Conservation (phyloP, 108 stramenopile genomes). For the Chaetoceros muelleri region DNA sequence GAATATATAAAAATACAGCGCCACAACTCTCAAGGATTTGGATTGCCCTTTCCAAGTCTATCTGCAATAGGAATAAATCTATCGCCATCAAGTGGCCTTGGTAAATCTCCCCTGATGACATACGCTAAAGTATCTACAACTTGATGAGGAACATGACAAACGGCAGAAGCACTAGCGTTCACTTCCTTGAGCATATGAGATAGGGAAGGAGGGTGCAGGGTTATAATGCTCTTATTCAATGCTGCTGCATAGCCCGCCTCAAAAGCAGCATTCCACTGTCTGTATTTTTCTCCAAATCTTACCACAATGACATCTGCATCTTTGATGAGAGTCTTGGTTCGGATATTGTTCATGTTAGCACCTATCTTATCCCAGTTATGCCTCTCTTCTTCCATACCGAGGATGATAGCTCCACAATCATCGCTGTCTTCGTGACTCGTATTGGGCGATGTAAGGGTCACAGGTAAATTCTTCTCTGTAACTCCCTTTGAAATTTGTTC, state of each 20-base stretch:
- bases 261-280: constrained; percentile 86
- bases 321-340: constrained; percentile 57
- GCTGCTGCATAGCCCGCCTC: constrained; percentile 81
- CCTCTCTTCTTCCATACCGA: constrained; percentile 74
- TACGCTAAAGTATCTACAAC: constrained; percentile 80
- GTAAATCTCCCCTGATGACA: constrained; percentile 65
- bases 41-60: constrained; percentile 75
- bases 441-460: constrained; percentile 57
- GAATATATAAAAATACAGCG: too few species aligned
- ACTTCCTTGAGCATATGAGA: constrained; percentile 89
- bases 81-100: constrained; percentile 58
- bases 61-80: constrained; percentile 66
- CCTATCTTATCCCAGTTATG: constrained; percentile 76
- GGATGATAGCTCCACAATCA: constrained; percentile 79
- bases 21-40: constrained; percentile 72
- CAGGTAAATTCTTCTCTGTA: constrained; percentile 45
- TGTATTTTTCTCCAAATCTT: constrained; percentile 79
- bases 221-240: constrained; percentile 62
- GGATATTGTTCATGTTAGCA: constrained; percentile 70
- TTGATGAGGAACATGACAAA: constrained; percentile 65
- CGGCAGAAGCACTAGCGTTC: constrained; percentile 58
- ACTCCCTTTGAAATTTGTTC: constrained; percentile 68
- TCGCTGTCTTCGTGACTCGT: constrained; percentile 76
- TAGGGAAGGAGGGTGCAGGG: constrained; percentile 65
- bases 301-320: constrained; percentile 82